Base-by-base conservation (phyloP, 208 protist species). In the Leishmania guyanensis region DNA sequence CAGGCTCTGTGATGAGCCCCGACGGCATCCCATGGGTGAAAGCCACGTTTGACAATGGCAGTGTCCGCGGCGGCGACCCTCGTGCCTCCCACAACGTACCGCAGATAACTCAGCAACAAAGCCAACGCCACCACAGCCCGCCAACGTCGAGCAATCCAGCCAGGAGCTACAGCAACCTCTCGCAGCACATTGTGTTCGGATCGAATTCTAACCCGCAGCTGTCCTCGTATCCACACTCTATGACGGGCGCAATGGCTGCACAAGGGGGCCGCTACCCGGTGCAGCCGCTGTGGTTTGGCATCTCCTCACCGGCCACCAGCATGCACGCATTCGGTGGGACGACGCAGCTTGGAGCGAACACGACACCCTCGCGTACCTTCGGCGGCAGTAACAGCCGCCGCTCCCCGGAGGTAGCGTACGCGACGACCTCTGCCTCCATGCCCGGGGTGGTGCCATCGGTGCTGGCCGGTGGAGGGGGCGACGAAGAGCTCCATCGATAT, bases 161-260 rank as follows among this genome's bases (percentile, higher is more conserved):
- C 72, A 33, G 74, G 20, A 84, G 81, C 81, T 71, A 51, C 56
- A 77, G 75, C 58, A 80, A 62, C 58, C 33, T 76, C 3, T 75
- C 81, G 8, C 72, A 58, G 56, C 26, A 60, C 74, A 46, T 73
- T 8, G 43, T 65, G 5, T 51, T 58, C 5, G 12, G 5, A 3
- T 78, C 81, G 22, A 26, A 20, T 5, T 58, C 64, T 43, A 33
- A 75, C 66, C 48, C 26, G 5, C 66, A 74, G 22, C 60, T 51
- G 6, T 78, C 58, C 26, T 66, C 75, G 36, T 51, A 74, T 39
- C 51, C 73, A 46, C 71, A 78, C 56, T 77, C 56, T 9, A 50
- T 48, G 33, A 33, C 73, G 56, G 39, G 73, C 73, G 39, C 73
- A 9, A 62, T 36, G 33, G 56, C 29, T 48, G 26, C 36, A 3